phyloP scores from a whole-genome alignment of 805 yeast genomes.

The Candida pini region DNA sequence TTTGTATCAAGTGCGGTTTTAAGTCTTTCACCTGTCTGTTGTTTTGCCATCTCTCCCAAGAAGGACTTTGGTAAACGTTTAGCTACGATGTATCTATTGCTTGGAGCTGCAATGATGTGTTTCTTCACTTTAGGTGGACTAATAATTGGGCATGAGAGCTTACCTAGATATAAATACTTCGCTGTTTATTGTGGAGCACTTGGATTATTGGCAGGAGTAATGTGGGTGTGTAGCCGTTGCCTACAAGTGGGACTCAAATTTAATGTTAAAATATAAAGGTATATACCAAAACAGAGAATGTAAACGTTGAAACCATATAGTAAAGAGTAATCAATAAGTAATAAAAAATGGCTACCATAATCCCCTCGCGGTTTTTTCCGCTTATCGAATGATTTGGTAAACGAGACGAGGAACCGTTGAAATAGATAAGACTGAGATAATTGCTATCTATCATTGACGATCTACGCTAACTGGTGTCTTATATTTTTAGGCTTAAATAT shows the following conservation, averaged over 20 bases:
- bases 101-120: slow-evolving; percentile 29
- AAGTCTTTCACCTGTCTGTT: slow-evolving; percentile 53
- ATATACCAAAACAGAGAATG: too few species aligned
- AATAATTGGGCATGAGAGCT: slow-evolving; percentile 30
- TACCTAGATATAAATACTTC: slow-evolving; percentile 33
- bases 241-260: slow-evolving; percentile 38
- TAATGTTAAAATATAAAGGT: slow-evolving; percentile 5
- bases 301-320: too few species aligned
- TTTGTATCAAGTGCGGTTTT: slow-evolving; percentile 51
- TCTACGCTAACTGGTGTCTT: too few species aligned
- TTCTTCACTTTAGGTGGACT: slow-evolving; percentile 29
- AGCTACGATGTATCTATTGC: slow-evolving; percentile 22
- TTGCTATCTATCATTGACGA: too few species aligned
- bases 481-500: too few species aligned
- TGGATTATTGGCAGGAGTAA: slow-evolving; percentile 31
- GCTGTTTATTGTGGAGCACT: slow-evolving; percentile 39
- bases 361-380: too few species aligned
- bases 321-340: too few species aligned
- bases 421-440: too few species aligned
- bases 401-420: too few species aligned
- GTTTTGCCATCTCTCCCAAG: slow-evolving; percentile 49
- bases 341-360: too few species aligned
- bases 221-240: slow-evolving; percentile 37
- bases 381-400: too few species aligned
- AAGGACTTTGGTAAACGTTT: slow-evolving; percentile 20